Evolutionary conservation across 2,329 filamentous ascomycete genomes (phyloP), one percentile per base, ranked within the genome.

Genomic region (Rhynchosporium secalis): DNA sequence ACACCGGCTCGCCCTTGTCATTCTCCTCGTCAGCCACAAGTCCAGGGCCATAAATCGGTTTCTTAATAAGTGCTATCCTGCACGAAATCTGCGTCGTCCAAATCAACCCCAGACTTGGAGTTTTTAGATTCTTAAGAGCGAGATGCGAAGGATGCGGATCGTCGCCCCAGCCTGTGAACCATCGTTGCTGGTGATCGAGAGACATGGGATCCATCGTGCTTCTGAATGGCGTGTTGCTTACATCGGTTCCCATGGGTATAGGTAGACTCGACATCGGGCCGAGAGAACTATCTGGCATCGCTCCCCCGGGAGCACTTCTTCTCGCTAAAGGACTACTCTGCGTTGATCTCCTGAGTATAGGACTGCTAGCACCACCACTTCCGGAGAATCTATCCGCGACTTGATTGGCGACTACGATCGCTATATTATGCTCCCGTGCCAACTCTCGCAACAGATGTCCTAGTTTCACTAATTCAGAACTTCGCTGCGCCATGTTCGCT

Each of bases 91-190:
- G 93, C 36, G 92, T 94, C 2, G 91, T 87, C 94, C 94, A 98
- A 10, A 96, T 89, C 7, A 96, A 81, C 0, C 94, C 94, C 29
- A 98, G 77, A 6, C 90, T 90, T 0, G 94, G 94, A 0, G 91
- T 96, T 77, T 97, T 98, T 60, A 89, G 77, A 31, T 78, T 75
- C 55, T 78, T 74, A 12, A 76, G 72, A 26, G 78, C 75, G 3
- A 67, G 31, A 29, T 63, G 51, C 15, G 66, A 63, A 10, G 68
- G 68, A 31, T 76, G 70, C 15, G 81, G 78, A 61, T 86, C 81
- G 74, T 96, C 91, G 28, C 94, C 92, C 94, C 95, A 97, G 66
- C 95, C 93, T 3, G 93, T 96, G 77, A 97, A 96, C 85, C 93
- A 97, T 48, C 90, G 85, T 75, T 97, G 92, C 76, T 98, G 94